phyloP scores from a whole-genome alignment of 208 protist genomes.

The Leishmania major region DNA sequence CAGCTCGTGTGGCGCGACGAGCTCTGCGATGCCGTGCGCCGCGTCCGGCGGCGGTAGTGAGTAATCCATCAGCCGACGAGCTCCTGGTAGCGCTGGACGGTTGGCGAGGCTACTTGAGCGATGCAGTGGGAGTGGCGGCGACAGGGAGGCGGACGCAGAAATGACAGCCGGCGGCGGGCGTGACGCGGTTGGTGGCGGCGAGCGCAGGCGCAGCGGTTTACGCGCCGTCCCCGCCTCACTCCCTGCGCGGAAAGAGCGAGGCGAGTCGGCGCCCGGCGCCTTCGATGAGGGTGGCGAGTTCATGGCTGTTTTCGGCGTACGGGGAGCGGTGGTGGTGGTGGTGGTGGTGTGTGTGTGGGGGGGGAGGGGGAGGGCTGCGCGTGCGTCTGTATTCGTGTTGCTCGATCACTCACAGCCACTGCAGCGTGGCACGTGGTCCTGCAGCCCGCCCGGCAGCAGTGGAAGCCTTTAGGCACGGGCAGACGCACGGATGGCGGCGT shows the following conservation, averaged over 20 bases:
- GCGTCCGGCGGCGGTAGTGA: not conserved
- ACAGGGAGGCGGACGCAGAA: not conserved
- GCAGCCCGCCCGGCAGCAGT: not conserved
- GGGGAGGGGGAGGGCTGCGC: not conserved
- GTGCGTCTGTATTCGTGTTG: not conserved
- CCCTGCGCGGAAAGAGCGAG: conserved; percentile 15
- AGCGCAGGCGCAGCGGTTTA: conserved; percentile 20
- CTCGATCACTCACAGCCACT: not conserved
- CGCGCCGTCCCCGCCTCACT: conserved; percentile 9
- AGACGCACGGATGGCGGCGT: not conserved
- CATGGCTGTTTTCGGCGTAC: not conserved
- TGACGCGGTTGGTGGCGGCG: conserved; percentile 4
- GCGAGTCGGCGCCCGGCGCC: conserved; percentile 2
- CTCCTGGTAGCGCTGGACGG: not conserved
- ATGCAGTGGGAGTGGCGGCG: conserved; percentile 7
- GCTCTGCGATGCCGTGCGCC: not conserved
- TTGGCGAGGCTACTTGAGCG: conserved; percentile 7
- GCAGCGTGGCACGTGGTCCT: not conserved
- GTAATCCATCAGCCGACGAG: not conserved
- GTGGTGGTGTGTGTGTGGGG: too few species aligned
- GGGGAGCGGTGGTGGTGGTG: not conserved
- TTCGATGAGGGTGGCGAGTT: not conserved
- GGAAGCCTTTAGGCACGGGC: not conserved
- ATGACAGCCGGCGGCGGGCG: not conserved
- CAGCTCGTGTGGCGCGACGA: not conserved